Evolutionary conservation across 768 basidiomycete genomes (phyloP).

Genomic region (Lentinula detonsa): DNA sequence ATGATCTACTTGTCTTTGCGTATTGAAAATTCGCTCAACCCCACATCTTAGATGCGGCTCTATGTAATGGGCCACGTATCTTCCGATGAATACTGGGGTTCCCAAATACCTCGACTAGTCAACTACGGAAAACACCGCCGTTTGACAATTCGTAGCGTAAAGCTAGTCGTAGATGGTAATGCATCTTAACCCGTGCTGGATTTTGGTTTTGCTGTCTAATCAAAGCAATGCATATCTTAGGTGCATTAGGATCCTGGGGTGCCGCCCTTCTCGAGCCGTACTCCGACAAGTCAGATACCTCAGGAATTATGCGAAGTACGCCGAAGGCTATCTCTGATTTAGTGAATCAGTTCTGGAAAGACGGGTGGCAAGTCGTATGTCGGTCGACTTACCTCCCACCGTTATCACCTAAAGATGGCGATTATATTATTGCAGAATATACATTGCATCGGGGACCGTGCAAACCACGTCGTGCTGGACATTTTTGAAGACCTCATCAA

Average conservation of each 20-base stretch:
- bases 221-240: conserved; percentile 22
- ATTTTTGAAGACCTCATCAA: conserved; percentile 67
- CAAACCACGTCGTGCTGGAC: conserved; percentile 78
- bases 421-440: conserved; percentile 54
- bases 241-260: conserved; percentile 89
- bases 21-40: background rate
- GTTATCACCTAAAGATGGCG: background rate
- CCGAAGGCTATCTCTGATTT: conserved; percentile 47
- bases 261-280: conserved; percentile 87
- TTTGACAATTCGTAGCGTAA: conserved; percentile 60
- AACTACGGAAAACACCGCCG: conserved; percentile 52
- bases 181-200: background rate
- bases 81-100: conserved; percentile 61
- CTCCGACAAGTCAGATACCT: conserved; percentile 65
- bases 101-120: conserved; percentile 49
- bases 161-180: conserved; percentile 71
- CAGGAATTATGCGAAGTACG: conserved; percentile 61
- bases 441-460: conserved; percentile 85
- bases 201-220: background rate
- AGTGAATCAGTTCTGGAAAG: conserved; percentile 59
- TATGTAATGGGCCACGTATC: conserved; percentile 55
- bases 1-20: background rate
- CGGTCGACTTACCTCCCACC: background rate
- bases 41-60: conserved; percentile 40
- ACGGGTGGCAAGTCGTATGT: conserved; percentile 82